Conservation (phyloP, 2,329 filamentous ascomycete genomes). For the Microcera coccophila region DNA sequence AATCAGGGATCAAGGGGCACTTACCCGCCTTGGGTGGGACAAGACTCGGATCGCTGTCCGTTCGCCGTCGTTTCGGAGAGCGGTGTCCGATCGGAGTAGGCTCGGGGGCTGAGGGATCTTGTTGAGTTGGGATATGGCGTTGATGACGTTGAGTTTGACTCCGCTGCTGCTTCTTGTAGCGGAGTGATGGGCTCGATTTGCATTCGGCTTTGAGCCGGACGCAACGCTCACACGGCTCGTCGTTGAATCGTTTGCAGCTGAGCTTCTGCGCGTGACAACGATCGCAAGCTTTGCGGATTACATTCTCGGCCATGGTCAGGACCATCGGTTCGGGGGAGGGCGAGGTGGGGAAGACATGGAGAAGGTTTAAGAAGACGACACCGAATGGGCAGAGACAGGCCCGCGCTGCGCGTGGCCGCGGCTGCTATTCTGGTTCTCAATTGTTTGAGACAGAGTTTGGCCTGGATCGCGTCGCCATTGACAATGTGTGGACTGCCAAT, state of each 20-base stretch:
- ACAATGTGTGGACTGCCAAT: constrained; percentile 7
- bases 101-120: constrained; percentile 12
- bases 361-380: constrained; percentile 27
- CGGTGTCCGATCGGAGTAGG: constrained; percentile 21
- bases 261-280: constrained; percentile 46
- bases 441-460: constrained; percentile 5
- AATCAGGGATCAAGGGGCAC: constrained; percentile 17
- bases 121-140: constrained; percentile 15
- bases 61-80: constrained; percentile 38
- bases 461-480: background rate
- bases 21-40: constrained; percentile 35
- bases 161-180: constrained; percentile 36
- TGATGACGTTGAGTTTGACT: constrained; percentile 19
- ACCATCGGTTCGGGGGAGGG: constrained; percentile 22
- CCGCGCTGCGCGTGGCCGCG: constrained; percentile 1
- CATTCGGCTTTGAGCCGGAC: constrained; percentile 39
- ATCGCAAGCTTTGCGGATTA: constrained; percentile 44
- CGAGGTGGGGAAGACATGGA: constrained; percentile 26
- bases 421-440: constrained; percentile 1
- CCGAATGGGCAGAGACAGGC: constrained; percentile 5
- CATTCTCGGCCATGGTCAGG: constrained; percentile 35
- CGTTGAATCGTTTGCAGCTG: constrained; percentile 41
- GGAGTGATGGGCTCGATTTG: constrained; percentile 42
- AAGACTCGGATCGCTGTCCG: constrained; percentile 31
- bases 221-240: constrained; percentile 42